These are phyloP conservation scores for Ogataea hybrid DNA, from an alignment of 1,139 yeast species.

Conservation along the genomic window DNA sequence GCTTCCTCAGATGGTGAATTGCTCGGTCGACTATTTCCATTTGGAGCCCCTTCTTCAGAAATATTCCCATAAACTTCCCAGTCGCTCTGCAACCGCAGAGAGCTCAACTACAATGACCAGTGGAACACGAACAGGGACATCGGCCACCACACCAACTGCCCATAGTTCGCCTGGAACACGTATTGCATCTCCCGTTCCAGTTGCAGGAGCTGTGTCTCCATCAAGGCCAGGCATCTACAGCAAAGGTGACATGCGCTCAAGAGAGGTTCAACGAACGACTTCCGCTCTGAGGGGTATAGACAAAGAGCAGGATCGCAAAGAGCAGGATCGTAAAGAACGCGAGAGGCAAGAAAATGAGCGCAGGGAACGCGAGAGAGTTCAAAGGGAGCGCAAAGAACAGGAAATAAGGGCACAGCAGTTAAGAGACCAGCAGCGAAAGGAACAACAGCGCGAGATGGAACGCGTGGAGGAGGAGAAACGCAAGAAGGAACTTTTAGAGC, in stretches of 20 bases:
- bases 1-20: constrained; percentile 58
- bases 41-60: too few species aligned
- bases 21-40: constrained; percentile 33
- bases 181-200: neutral
- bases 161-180: constrained; percentile 4
- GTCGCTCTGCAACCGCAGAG: constrained; percentile 12
- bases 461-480: too few species aligned
- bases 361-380: neutral
- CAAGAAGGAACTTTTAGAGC: too few species aligned
- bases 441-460: too few species aligned
- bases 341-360: neutral
- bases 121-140: constrained; percentile 12
- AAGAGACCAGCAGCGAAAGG: too few species aligned
- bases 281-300: constrained; percentile 4
- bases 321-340: neutral
- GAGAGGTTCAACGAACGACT: constrained; percentile 4
- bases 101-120: constrained; percentile 9
- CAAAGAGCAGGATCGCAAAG: neutral
- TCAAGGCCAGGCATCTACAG: neutral
- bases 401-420: too few species aligned
- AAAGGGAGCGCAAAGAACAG: too few species aligned
- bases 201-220: neutral
- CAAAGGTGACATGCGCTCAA: neutral
- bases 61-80: constrained; percentile 3
- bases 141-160: constrained; percentile 11